Percentiles rank a stretch among this genome's conserved stretches.
These are phyloP conservation scores for Trichoderma lentiforme DNA, from an alignment of 2,329 filamentous ascomycete genomes.

Conservation along the genomic window DNA sequence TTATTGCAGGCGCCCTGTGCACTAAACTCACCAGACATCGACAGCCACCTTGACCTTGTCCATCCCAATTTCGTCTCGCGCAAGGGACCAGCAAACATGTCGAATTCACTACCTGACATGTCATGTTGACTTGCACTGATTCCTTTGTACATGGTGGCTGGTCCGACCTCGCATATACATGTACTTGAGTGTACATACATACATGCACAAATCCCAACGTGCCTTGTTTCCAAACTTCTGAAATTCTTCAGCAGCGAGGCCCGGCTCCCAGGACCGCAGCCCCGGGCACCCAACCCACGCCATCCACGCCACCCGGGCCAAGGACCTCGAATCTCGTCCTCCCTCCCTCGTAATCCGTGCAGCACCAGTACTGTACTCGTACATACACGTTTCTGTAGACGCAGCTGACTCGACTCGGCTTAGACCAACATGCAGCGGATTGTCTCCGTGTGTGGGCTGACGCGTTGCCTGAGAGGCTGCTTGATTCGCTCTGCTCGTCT, in stretches of 20 bases:
- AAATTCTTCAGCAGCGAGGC: background rate
- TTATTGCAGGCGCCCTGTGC: background rate
- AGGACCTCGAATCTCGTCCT: background rate
- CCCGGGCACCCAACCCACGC: background rate
- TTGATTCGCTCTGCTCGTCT: slow-evolving; percentile 3
- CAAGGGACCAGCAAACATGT: background rate
- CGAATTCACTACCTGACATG: background rate
- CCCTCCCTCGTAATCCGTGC: background rate
- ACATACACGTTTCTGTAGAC: background rate
- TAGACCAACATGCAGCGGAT: background rate
- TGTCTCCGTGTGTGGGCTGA: slow-evolving; percentile 13
- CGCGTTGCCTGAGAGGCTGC: slow-evolving; percentile 4
- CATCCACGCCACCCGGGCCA: background rate
- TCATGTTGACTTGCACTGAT: background rate
- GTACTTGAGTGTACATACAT: background rate
- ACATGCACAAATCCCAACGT: background rate
- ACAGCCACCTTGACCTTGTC: background rate
- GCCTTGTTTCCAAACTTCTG: background rate
- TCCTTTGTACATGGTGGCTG: background rate
- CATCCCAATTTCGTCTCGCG: background rate
- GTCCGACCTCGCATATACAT: background rate
- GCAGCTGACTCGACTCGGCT: background rate
- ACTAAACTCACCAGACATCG: background rate
- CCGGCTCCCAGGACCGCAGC: background rate
- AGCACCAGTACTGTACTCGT: background rate